Evolutionary conservation across 73 alveolate genomes (phyloP), one percentile per base, ranked within the genome.

Genomic region (Stentor roeselii): DNA sequence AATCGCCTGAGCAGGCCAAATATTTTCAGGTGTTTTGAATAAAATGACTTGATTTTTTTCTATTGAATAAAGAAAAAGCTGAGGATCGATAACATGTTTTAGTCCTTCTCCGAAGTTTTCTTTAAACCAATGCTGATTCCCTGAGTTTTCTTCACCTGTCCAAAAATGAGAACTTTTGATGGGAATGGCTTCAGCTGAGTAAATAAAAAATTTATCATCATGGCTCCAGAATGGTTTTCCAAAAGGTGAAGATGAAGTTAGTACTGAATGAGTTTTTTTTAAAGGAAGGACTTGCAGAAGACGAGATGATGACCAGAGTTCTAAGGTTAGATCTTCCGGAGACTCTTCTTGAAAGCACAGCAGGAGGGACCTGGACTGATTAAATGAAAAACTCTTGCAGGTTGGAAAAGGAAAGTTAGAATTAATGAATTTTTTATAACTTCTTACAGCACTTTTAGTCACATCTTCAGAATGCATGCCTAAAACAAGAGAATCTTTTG

Each of bases 21-120:
- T 58, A 31, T 58, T 31, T 0, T n/a, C 74, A 21, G 74, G 74
- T 58, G 27, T 21, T 21, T n/a, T 1, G 27, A 58, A 21, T 58
- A 21, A n/a, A 21, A 31, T 21, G 27, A 58, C 2, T 58, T n/a
- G 27, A 58, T 58, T 58, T 58, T 58, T 31, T 58, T 58, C 0
- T 58, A 58, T 58, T n/a, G 15, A n/a, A 58, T 21, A 58, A 58
- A 58, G 1, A 58, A 0, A 58, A 21, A 58, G 2, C 2, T 2
- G 15, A 58, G 74, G 74, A 58, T 58, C 2, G 27, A 31, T 58
- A 58, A 58, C 74, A 58, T 58, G 15, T 0, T n/a, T 0, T 21
- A 58, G 74, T 31, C 74, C 74, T 58, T 58, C 74, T 58, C 74
- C 74, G 2, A 58, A 58, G 2, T 58, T 58, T 58, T 58, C 74